Percentiles rank a stretch among this genome's conserved stretches.
phyloP scores from a whole-genome alignment of 2,329 filamentous ascomycete species.

The Sordariomycetes sp. region DNA sequence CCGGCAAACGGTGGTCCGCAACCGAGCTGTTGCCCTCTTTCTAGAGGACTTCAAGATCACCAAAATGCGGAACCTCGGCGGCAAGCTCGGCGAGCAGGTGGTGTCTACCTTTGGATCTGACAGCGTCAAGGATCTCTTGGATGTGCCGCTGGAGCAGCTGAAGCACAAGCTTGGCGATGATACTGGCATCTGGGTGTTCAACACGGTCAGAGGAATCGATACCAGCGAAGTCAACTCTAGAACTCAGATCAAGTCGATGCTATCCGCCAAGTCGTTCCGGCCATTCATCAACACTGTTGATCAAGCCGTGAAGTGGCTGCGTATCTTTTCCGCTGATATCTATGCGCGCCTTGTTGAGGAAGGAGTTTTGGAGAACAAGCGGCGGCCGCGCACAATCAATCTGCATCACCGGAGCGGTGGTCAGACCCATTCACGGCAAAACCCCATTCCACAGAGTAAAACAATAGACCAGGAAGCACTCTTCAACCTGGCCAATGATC shows the following conservation, averaged over 20 bases:
- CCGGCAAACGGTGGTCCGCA: slow-evolving; percentile 86
- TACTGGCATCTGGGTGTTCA: slow-evolving; percentile 77
- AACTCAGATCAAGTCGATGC: slow-evolving; percentile 94
- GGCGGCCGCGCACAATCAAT: slow-evolving; percentile 77
- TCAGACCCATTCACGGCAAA: slow-evolving; percentile 66
- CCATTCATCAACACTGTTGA: slow-evolving; percentile 72
- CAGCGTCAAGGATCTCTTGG: slow-evolving; percentile 63
- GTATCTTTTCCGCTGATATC: slow-evolving; percentile 88
- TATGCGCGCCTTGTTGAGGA: slow-evolving; percentile 85
- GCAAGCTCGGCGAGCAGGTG: slow-evolving; percentile 85
- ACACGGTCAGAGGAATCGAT: slow-evolving; percentile 78
- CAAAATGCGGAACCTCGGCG: slow-evolving; percentile 90
- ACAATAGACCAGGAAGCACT: slow-evolving; percentile 62
- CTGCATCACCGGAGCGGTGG: slow-evolving; percentile 69
- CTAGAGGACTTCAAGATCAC: slow-evolving; percentile 82
- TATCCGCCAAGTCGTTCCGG: slow-evolving; percentile 91
- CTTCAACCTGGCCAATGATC: slow-evolving; percentile 64
- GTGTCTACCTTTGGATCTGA: slow-evolving; percentile 76
- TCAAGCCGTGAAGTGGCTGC: slow-evolving; percentile 75
- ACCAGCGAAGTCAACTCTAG: slow-evolving; percentile 79
- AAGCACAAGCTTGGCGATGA: slow-evolving; percentile 74
- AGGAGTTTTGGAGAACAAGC: slow-evolving; percentile 77
- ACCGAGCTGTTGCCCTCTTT: slow-evolving; percentile 72
- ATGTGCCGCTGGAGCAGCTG: slow-evolving; percentile 64
- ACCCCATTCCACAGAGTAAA: slow-evolving; percentile 68